phyloP scores from a whole-genome alignment of 2,329 filamentous ascomycete species.

The Immersiporthe knoxdaviesiana region DNA sequence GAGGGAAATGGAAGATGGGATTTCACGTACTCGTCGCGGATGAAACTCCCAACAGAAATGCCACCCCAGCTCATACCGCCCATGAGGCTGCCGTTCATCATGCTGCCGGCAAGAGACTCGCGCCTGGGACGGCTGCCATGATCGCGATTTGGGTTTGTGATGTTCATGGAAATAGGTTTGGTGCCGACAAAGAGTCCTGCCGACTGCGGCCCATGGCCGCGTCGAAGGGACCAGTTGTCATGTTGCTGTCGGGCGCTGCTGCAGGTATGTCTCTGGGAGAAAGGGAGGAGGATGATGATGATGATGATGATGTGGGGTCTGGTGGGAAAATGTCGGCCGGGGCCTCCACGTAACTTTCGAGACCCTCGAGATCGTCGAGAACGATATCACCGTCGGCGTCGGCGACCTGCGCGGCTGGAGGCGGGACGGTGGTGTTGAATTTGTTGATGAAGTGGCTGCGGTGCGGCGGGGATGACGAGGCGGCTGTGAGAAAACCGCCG shows the following conservation, averaged over 20 bases:
- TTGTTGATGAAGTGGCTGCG: constrained; percentile 33
- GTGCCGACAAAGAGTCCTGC: constrained; percentile 68
- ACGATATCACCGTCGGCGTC: constrained; percentile 35
- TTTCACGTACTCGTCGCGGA: constrained; percentile 88
- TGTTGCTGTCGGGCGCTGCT: constrained; percentile 48
- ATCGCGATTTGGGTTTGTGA: constrained; percentile 67
- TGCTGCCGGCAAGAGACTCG: constrained; percentile 65
- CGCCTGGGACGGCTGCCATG: constrained; percentile 60
- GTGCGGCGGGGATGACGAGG: constrained; percentile 33
- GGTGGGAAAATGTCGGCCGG: neutral
- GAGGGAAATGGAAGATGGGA: constrained; percentile 15
- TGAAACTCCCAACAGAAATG: constrained; percentile 94
- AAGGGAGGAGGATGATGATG: too few relatives aligned
- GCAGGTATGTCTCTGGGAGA: constrained; percentile 36
- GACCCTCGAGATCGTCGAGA: constrained; percentile 35
- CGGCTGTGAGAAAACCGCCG: constrained; percentile 30
- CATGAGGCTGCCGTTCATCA: constrained; percentile 70
- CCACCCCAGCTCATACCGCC: constrained; percentile 97
- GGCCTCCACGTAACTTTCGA: constrained; percentile 35
- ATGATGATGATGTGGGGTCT: constrained; percentile 13
- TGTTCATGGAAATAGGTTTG: constrained; percentile 68
- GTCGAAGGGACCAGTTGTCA: constrained; percentile 65
- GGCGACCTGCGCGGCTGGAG: constrained; percentile 29
- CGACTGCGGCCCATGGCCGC: constrained; percentile 60
- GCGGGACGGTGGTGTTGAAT: constrained; percentile 34